Percentiles rank a stretch among this genome's conserved stretches.
These are phyloP conservation scores for Cystobasidium pallidum DNA, from an alignment of 1,284 basidiomycete genomes.

Conservation along the genomic window DNA sequence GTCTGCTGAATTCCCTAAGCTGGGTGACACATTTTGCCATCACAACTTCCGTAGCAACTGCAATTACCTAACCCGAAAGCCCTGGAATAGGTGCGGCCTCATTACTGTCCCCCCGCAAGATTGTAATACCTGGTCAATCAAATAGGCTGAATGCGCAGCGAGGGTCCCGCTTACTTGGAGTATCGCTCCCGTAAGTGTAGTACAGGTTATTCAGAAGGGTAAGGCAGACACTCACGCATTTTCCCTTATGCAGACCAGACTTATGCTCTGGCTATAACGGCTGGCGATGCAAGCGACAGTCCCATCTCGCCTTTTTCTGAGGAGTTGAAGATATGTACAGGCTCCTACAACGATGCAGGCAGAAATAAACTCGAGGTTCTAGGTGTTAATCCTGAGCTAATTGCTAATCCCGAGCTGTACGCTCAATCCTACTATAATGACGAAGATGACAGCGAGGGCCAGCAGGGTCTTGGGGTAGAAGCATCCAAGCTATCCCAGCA, in stretches of 20 bases:
- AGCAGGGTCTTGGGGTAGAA: slow-evolving; percentile 67
- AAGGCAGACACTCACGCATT: neutral
- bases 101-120: too few relatives aligned
- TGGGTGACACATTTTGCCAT: too few relatives aligned
- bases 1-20: too few relatives aligned
- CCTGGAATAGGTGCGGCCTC: too few relatives aligned
- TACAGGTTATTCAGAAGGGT: neutral
- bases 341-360: slow-evolving; percentile 65
- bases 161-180: neutral
- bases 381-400: slow-evolving; percentile 65
- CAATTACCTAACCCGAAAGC: too few relatives aligned
- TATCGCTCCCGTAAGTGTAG: neutral
- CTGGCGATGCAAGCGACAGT: neutral
- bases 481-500: slow-evolving; percentile 76
- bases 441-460: slow-evolving; percentile 57
- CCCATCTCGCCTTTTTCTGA: slow-evolving; percentile 29
- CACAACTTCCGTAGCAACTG: too few relatives aligned
- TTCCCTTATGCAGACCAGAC: neutral
- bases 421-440: slow-evolving; percentile 3
- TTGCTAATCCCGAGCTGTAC: slow-evolving; percentile 74
- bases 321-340: slow-evolving; percentile 64
- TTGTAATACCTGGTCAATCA: too few relatives aligned
- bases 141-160: neutral
- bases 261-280: slow-evolving; percentile 1
- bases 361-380: slow-evolving; percentile 77